Percentiles rank a stretch among this genome's conserved stretches.
Evolutionary conservation across 169 alveolate species (phyloP).

Genomic region (Perkinsus olseni): DNA sequence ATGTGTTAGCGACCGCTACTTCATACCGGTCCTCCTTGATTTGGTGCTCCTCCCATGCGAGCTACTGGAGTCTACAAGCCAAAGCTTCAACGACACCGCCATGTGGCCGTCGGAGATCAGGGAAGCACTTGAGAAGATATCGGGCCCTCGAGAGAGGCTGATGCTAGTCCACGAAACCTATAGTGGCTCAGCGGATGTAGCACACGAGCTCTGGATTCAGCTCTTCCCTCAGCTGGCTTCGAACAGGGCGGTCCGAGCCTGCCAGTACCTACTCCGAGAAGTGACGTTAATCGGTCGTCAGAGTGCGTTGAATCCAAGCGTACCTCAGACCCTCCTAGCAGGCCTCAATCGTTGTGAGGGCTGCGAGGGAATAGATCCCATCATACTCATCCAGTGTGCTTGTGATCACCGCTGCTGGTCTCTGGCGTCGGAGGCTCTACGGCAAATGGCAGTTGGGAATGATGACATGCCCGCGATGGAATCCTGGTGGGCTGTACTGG

Average conservation of each 20-base stretch:
- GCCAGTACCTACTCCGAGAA: not conserved
- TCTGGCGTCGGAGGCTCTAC: not conserved
- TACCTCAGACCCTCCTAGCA: not conserved
- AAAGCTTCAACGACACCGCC: not conserved
- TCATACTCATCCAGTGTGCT: not conserved
- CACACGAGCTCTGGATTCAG: not conserved
- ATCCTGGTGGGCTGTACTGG: not conserved
- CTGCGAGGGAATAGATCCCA: not conserved
- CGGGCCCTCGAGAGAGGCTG: not conserved
- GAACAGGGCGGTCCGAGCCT: not conserved
- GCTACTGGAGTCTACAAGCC: not conserved
- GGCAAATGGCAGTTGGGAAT: not conserved
- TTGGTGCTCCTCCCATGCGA: not conserved
- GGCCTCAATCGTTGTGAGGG: not conserved
- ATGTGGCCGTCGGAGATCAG: not conserved
- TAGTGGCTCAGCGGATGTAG: not conserved
- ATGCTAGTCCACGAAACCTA: not conserved
- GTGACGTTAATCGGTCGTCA: not conserved
- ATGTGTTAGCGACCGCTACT: not conserved
- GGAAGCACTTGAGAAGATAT: not conserved
- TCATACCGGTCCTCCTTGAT: not conserved
- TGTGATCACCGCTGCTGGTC: not conserved
- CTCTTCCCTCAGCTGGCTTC: not conserved
- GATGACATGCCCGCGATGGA: not conserved
- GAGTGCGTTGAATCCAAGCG: not conserved